Percentiles rank a stretch among this genome's conserved stretches.
Evolutionary conservation across 805 yeast species (phyloP).

Genomic region (Saturnispora hagleri): DNA sequence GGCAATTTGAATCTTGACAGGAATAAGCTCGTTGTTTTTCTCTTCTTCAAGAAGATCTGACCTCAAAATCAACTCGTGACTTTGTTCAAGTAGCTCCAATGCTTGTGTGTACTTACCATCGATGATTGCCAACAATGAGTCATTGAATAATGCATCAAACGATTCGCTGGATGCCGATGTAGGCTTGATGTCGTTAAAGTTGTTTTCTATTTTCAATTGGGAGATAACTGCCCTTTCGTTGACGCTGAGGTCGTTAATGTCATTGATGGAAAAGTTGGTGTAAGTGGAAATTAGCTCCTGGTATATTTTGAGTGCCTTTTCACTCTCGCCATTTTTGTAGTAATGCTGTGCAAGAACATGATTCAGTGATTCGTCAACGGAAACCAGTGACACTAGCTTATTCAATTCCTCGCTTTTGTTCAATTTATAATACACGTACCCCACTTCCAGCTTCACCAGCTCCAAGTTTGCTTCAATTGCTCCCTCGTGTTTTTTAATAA

Average conservation of each 20-base stretch:
- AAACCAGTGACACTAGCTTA: conserved; percentile 12
- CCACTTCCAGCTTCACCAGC: conserved; percentile 37
- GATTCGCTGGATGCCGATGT: conserved; percentile 15
- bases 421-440: conserved; percentile 51
- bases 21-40: conserved; percentile 41
- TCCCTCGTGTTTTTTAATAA: conserved; percentile 6
- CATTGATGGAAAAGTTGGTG: conserved; percentile 29
- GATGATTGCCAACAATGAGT: conserved; percentile 41
- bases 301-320: conserved; percentile 39
- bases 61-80: conserved; percentile 27
- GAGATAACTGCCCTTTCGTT: conserved; percentile 65
- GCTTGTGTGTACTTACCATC: conserved; percentile 33
- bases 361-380: conserved; percentile 15
- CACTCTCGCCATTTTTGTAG: conserved; percentile 39
- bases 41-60: conserved; percentile 37
- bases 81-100: conserved; percentile 28
- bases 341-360: conserved; percentile 47
- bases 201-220: conserved; percentile 26
- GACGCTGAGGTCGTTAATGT: conserved; percentile 42
- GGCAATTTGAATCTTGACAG: conserved; percentile 54
- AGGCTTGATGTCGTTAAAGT: background rate
- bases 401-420: conserved; percentile 25
- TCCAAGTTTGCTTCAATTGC: conserved; percentile 2
- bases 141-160: conserved; percentile 55
- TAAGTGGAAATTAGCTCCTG: conserved; percentile 27